Conservation (phyloP, 805 yeast genomes). For the Pichia membranifaciens region DNA sequence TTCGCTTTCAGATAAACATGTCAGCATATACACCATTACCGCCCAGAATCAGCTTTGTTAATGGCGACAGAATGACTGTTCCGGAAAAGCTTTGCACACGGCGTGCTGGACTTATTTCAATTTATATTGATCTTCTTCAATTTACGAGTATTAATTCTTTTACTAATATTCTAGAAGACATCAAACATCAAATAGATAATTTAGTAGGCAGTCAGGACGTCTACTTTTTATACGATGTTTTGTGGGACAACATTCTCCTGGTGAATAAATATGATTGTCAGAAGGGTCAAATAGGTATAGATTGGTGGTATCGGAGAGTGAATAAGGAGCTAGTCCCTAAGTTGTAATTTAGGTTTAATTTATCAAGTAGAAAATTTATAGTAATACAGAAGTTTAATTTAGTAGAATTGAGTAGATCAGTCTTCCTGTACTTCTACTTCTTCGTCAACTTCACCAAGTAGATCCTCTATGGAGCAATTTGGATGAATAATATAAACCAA, state of each 20-base stretch:
- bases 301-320: conserved; percentile 56
- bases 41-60: background rate
- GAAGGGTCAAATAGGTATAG: conserved; percentile 47
- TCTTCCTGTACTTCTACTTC: conserved; percentile 16
- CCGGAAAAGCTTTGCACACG: conserved; percentile 23
- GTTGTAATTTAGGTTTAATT: conserved; percentile 6
- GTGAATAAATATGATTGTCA: conserved; percentile 55
- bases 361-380: background rate
- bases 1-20: conserved; percentile 3
- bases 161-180: conserved; percentile 41
- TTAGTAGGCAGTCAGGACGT: conserved; percentile 29
- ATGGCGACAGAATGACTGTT: conserved; percentile 14
- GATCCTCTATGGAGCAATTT: conserved; percentile 73
- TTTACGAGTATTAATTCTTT: conserved; percentile 41
- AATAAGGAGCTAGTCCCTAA: conserved; percentile 16
- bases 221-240: conserved; percentile 31
- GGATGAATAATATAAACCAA: conserved; percentile 63
- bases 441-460: conserved; percentile 36
- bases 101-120: conserved; percentile 42
- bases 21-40: conserved; percentile 12
- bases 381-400: too few relatives aligned
- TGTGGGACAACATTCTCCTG: conserved; percentile 45
- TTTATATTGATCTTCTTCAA: conserved; percentile 48
- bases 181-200: conserved; percentile 33
- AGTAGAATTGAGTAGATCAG: too few relatives aligned